A percentile compares a stretch with the other conserved stretches of the same genome.
Evolutionary conservation across 768 basidiomycete species (phyloP).

Genomic region (Suillus weaverae): DNA sequence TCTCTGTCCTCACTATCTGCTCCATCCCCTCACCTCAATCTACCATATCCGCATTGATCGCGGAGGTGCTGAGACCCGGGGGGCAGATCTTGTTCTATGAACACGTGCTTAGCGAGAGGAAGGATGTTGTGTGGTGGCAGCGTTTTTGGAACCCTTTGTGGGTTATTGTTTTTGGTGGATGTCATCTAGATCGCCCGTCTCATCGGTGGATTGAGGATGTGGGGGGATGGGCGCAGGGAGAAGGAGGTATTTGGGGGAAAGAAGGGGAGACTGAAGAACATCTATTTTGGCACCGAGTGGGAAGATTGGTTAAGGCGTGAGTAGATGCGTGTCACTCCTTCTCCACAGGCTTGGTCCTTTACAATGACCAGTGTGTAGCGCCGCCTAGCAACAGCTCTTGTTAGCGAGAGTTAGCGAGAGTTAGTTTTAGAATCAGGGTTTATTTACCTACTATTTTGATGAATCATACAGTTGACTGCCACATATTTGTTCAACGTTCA

Average conservation of each 20-base stretch:
- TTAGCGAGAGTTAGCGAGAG: no score
- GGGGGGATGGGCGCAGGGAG: conserved; percentile 49
- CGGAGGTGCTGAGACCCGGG: conserved; percentile 58
- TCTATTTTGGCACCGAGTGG: conserved; percentile 61
- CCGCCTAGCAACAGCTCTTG: no score
- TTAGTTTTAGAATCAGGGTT: no score
- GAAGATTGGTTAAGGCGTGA: conserved; percentile 51
- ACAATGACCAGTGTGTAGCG: not conserved
- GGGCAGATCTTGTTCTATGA: conserved; percentile 70
- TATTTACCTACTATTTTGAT: no score
- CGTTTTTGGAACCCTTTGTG: conserved; percentile 72
- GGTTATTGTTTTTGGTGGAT: conserved; percentile 60
- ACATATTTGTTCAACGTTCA: no score
- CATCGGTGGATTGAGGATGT: conserved; percentile 44
- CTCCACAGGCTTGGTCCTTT: not conserved
- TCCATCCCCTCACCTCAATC: conserved; percentile 56
- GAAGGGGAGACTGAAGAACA: conserved; percentile 55
- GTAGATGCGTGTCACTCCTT: conserved; percentile 7
- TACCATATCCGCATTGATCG: conserved; percentile 46
- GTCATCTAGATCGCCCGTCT: conserved; percentile 58
- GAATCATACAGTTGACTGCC: no score
- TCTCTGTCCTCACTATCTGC: conserved; percentile 68
- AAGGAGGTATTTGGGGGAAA: conserved; percentile 42
- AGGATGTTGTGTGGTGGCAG: conserved; percentile 72
- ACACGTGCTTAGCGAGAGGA: conserved; percentile 57